Base-by-base conservation (phyloP, 306 rosid species). In the Argentina anserina region DNA sequence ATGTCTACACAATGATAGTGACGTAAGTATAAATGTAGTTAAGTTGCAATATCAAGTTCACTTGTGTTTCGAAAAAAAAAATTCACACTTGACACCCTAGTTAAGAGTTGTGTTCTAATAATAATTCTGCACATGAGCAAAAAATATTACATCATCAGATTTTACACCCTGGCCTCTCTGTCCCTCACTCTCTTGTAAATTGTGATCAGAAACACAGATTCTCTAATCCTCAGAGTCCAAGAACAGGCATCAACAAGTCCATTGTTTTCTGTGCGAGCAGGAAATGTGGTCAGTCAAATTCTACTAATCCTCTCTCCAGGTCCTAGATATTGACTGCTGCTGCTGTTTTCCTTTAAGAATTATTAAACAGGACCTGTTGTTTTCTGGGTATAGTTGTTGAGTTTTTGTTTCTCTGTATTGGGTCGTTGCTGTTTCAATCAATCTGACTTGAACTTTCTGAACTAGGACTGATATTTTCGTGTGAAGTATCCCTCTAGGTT, bases 221-320 rank as follows among this genome's bases (percentile, higher is more conserved):
- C 72, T 33, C 13, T 28, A 14, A 6, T 59, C 11, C 65, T 59
- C 65, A 18, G 6, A 59, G 45, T 25, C 7, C 60, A 62, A 40
- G 43, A 28, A 29, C 53, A 61, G 25, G 5, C n/a, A 39, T 26
- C 64, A 10, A 23, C 37, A 55, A 37, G 64, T 62, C 70, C 77
- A 36, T 46, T 36, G 8, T 3, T 60, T 31, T 72, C 59, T 29
- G 45, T 56, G 29, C 76, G 6, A 2, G 40, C 66, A 40, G 55
- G 11, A 17, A 28, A 28, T 66, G 59, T 40, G 73, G 78, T 66
- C 33, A 66, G 67, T 55, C 67, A 20, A 28, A 12, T 53, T 36
- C 39, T 69, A 50, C 26, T 60, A 20, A 25, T 42, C 21, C 47
- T 9, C 37, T 17, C 21, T n/a, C 9, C 18, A 0, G 29, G 28